Base-by-base conservation (phyloP, 805 yeast species). In the Yamadazyma ubonensis region DNA sequence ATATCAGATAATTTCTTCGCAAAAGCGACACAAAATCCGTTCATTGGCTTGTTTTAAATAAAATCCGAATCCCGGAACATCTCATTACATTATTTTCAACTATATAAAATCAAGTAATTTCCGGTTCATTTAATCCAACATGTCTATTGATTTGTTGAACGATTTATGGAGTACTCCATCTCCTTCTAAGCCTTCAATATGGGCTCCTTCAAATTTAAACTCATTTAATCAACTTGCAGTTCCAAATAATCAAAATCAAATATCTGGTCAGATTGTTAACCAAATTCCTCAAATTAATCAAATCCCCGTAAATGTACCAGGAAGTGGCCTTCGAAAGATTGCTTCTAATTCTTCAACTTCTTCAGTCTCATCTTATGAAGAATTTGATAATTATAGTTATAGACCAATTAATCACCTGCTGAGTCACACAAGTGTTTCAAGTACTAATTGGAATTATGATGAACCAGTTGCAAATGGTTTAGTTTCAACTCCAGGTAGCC, bases 31-130 rank as follows among this genome's bases (percentile, higher is more conserved):
- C 40, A 37, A 37, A 37, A 30, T 15, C 34, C 29, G 16, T 22
- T 31, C 25, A 39, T 39, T 39, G 42, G 42, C 42, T 28, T 37
- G 29, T 29, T 38, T 39, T 18, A 16, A 22, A 21, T 27, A 19
- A 38, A 33, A 23, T 39, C 43, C 43, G 43, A 39, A 33, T 11
- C 19, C 43, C 43, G 43, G 43, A 39, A 39, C 43, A 39, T 31
- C 43, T 33, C 18, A 10, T 20, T 18, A 12, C 27, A 20, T 20
- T n/a, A 32, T 32, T 32, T 32, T 32, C 22, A 26, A 32, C 27
- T 20, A 20, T 21, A 32, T 33, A 12, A 23, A 25, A 21, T 16
- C 26, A n/a, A 20, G 3, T 23, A 11, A n/a, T 25, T 25, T 17
- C 29, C 31, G 21, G 21, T 29, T 16, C 21, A 17, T 9, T 32